Evolutionary conservation across 169 alveolate species (phyloP).

Genomic region (Plasmodium blacklocki): DNA sequence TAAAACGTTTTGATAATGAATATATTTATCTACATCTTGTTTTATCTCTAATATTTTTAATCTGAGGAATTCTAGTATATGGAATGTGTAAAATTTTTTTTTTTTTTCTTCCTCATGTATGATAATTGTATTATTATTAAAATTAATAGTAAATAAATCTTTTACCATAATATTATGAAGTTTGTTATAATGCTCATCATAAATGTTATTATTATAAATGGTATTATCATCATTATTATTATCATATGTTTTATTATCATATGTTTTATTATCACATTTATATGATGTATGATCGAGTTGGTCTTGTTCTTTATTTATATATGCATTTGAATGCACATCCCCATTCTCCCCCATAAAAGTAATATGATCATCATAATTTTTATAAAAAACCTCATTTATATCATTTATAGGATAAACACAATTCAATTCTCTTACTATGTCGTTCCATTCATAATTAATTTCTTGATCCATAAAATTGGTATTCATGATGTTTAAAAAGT

Average conservation of each 20-base stretch:
- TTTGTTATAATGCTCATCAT: neutral
- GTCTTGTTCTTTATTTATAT: no score
- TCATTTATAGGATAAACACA: slow-evolving; percentile 18
- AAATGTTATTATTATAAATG: neutral
- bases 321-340: no score
- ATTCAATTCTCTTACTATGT: neutral
- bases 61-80: slow-evolving; percentile 32
- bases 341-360: no score
- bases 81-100: slow-evolving; percentile 20
- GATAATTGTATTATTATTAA: neutral
- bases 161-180: neutral
- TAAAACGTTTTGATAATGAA: slow-evolving; percentile 27
- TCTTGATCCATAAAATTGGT: neutral
- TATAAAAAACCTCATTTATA: slow-evolving; percentile 7
- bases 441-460: neutral
- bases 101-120: neutral
- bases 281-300: no score
- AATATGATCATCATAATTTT: no score
- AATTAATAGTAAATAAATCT: neutral
- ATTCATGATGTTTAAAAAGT: slow-evolving; percentile 10
- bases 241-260: no score
- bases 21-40: slow-evolving; percentile 54
- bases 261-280: no score
- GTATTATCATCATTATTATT: neutral
- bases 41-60: slow-evolving; percentile 24